Percentiles rank a stretch among this genome's conserved stretches.
These are phyloP conservation scores for Dissophora globulifera DNA, from an alignment of 192 early-diverging fungal species.

Conservation along the genomic window DNA sequence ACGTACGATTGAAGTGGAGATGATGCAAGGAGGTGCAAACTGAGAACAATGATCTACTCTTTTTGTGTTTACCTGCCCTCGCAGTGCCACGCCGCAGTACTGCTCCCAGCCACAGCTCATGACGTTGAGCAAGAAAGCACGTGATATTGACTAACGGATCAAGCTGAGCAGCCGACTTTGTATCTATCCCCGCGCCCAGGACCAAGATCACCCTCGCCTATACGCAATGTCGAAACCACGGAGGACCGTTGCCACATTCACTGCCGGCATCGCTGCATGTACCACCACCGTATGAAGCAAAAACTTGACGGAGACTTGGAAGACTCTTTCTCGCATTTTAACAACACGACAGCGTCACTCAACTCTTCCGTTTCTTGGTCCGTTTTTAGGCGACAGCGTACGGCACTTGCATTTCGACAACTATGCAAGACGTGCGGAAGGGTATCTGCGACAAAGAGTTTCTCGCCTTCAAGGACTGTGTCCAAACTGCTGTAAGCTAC, in stretches of 20 bases:
- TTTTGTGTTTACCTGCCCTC: constrained; percentile 14
- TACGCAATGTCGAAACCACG: constrained; percentile 47
- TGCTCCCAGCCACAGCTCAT: too few relatives aligned
- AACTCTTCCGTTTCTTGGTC: not conserved
- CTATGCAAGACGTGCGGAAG: constrained; percentile 46
- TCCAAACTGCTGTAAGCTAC: constrained; percentile 46
- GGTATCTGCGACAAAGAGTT: constrained; percentile 51
- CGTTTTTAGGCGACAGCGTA: constrained; percentile 40
- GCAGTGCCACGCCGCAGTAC: constrained; percentile 8
- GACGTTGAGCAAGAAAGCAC: too few relatives aligned
- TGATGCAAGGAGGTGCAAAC: constrained; percentile 12
- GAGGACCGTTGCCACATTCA: constrained; percentile 42
- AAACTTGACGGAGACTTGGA: too few relatives aligned
- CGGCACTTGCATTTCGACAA: constrained; percentile 44
- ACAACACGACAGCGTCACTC: too few relatives aligned
- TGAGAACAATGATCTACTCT: constrained; percentile 16
- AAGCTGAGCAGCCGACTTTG: not conserved
- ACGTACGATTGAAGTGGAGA: constrained; percentile 12
- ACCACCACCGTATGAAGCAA: constrained; percentile 25
- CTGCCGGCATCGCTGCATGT: constrained; percentile 33
- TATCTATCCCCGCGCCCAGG: too few relatives aligned
- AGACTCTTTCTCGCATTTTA: too few relatives aligned
- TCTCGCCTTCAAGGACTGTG: constrained; percentile 49
- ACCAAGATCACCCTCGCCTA: too few relatives aligned
- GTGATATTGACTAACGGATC: not conserved